These are phyloP conservation scores for Tricholoma flavovirens DNA, from an alignment of 768 basidiomycete genomes.

Conservation along the genomic window DNA sequence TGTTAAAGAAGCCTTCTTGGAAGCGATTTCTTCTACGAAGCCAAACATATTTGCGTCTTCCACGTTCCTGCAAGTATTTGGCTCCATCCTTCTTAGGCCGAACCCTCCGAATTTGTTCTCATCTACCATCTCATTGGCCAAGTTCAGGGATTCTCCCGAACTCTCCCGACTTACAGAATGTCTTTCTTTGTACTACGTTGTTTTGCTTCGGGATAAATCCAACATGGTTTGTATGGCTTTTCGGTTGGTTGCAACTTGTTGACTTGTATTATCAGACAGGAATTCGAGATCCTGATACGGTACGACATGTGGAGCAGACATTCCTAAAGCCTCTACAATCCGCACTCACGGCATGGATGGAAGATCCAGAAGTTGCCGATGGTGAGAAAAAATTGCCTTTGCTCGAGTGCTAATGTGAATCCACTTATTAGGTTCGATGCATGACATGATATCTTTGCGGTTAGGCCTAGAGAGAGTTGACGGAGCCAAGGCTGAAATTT, in stretches of 20 bases:
- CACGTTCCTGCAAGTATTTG: slow-evolving; percentile 51
- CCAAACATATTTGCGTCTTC: slow-evolving; percentile 49
- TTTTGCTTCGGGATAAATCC: slow-evolving; percentile 49
- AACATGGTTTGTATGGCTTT: slow-evolving; percentile 42
- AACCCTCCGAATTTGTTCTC: slow-evolving; percentile 49
- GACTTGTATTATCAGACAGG: slow-evolving; percentile 37
- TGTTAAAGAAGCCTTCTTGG: slow-evolving; percentile 60
- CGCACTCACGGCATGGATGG: slow-evolving; percentile 30
- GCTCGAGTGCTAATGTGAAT: background rate
- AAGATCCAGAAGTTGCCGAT: slow-evolving; percentile 14
- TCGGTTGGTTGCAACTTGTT: background rate
- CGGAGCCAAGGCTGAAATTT: slow-evolving; percentile 20
- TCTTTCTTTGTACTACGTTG: slow-evolving; percentile 62
- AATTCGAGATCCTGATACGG: slow-evolving; percentile 38
- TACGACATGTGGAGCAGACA: slow-evolving; percentile 37
- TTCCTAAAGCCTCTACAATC: slow-evolving; percentile 40
- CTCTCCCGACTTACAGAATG: slow-evolving; percentile 58
- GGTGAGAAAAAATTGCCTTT: slow-evolving; percentile 18
- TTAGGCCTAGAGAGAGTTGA: slow-evolving; percentile 48
- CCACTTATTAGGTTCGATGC: slow-evolving; percentile 20
- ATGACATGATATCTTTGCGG: slow-evolving; percentile 31
- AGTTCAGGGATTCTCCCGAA: slow-evolving; percentile 52
- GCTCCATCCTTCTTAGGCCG: slow-evolving; percentile 52
- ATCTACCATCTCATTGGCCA: slow-evolving; percentile 29
- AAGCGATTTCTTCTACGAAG: slow-evolving; percentile 31